Percentiles rank a stretch among this genome's conserved stretches.
These are phyloP conservation scores for Biscutella laevigata DNA, from an alignment of 441 rosid genomes.

Conservation along the genomic window DNA sequence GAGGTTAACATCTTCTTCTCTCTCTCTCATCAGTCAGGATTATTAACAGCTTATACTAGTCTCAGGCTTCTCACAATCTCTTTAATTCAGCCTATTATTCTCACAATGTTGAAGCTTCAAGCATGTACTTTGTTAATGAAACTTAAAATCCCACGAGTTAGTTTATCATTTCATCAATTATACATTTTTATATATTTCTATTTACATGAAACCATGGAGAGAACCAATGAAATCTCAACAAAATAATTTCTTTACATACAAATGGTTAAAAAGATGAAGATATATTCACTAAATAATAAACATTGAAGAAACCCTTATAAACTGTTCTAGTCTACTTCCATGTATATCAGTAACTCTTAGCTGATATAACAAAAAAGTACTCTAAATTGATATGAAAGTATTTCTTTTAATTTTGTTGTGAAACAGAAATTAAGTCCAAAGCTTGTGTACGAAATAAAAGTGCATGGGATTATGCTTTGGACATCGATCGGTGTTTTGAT, in stretches of 20 bases:
- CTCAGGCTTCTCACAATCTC: background rate
- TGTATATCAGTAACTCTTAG: no score
- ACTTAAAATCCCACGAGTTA: background rate
- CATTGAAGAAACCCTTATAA: no score
- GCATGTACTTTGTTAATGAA: background rate
- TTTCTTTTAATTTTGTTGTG: background rate
- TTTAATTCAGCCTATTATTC: background rate
- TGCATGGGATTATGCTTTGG: constrained; percentile 81
- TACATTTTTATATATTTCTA: background rate
- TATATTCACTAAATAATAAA: no score
- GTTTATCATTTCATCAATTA: background rate
- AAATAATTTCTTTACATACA: background rate
- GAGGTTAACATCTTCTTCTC: constrained; percentile 8
- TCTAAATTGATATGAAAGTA: background rate
- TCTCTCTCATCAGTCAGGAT: background rate
- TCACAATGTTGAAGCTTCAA: background rate
- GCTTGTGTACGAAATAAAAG: constrained; percentile 40
- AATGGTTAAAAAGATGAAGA: background rate
- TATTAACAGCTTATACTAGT: background rate
- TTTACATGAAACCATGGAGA: constrained; percentile 5
- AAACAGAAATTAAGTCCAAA: constrained; percentile 32
- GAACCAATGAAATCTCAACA: background rate
- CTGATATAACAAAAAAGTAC: no score
- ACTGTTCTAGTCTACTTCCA: no score
- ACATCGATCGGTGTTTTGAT: constrained; percentile 62